These are phyloP conservation scores for Lichtheimia ornata DNA, from an alignment of 371 early-diverging fungal genomes.

Conservation along the genomic window DNA sequence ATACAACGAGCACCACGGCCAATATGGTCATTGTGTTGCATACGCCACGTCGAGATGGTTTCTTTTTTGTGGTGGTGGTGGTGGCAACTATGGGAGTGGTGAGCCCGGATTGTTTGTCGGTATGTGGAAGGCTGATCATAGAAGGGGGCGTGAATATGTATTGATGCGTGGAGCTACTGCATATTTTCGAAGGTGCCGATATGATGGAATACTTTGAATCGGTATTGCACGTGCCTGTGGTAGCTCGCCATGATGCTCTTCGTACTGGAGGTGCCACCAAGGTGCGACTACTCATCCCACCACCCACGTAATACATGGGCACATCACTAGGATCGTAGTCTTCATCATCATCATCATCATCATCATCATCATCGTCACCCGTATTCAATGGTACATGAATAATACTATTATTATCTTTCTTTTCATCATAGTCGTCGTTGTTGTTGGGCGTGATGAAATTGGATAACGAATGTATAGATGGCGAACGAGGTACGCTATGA, in stretches of 20 bases:
- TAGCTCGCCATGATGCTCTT: slow-evolving; percentile 4
- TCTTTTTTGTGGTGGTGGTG: slow-evolving; percentile 4
- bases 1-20: slow-evolving; percentile 22
- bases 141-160: slow-evolving; percentile 25
- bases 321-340: too few species aligned
- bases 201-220: slow-evolving; percentile 21
- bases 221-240: neutral
- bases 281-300: slow-evolving; percentile 2
- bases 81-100: too few species aligned
- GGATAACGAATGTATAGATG: slow-evolving; percentile 1
- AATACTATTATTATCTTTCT: neutral
- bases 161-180: slow-evolving; percentile 23
- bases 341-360: neutral
- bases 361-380: neutral
- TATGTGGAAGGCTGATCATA: neutral
- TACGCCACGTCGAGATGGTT: slow-evolving; percentile 29
- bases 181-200: slow-evolving; percentile 26
- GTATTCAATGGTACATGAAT: slow-evolving; percentile 3
- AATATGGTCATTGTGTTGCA: slow-evolving; percentile 31
- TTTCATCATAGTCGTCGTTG: too few species aligned
- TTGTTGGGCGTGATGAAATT: neutral
- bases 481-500: too few species aligned
- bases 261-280: neutral
- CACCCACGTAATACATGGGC: too few species aligned
- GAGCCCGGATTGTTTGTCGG: neutral